Evolutionary conservation across 2,329 filamentous ascomycete genomes (phyloP).

Genomic region (Acrodontium crateriforme): DNA sequence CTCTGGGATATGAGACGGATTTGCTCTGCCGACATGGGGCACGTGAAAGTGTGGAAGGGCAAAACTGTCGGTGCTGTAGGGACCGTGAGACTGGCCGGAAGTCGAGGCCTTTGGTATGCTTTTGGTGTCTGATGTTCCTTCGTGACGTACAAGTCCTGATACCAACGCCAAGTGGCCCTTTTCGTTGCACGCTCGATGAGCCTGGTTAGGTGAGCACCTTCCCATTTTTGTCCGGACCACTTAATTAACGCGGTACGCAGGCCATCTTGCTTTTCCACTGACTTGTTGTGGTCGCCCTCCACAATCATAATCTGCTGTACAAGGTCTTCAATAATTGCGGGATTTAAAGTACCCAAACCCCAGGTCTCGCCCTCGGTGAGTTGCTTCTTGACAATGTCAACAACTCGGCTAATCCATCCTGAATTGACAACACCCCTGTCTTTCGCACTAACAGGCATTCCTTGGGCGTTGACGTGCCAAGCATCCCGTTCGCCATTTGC

Average conservation of each 20-base stretch:
- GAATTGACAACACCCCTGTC: slow-evolving; percentile 45
- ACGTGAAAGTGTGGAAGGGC: slow-evolving; percentile 96
- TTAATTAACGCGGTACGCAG: slow-evolving; percentile 24
- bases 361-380: slow-evolving; percentile 73
- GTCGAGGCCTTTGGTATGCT: slow-evolving; percentile 56
- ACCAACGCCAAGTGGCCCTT: slow-evolving; percentile 70
- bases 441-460: slow-evolving; percentile 65
- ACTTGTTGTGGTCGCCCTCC: slow-evolving; percentile 18
- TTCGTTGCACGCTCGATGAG: slow-evolving; percentile 75
- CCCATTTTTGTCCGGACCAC: slow-evolving; percentile 69
- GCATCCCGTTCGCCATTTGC: slow-evolving; percentile 62
- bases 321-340: slow-evolving; percentile 27
- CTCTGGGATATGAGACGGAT: slow-evolving; percentile 89
- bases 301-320: slow-evolving; percentile 32
- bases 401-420: slow-evolving; percentile 80
- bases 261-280: slow-evolving; percentile 23
- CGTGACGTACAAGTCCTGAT: slow-evolving; percentile 62
- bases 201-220: slow-evolving; percentile 72
- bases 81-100: slow-evolving; percentile 59
- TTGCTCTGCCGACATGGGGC: slow-evolving; percentile 77
- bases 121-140: slow-evolving; percentile 41
- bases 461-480: slow-evolving; percentile 82
- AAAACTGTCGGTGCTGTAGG: slow-evolving; percentile 87
- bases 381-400: slow-evolving; percentile 81
- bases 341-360: slow-evolving; percentile 57